phyloP scores from a whole-genome alignment of 2,329 filamentous ascomycete species.

The Diplodia seriata region DNA sequence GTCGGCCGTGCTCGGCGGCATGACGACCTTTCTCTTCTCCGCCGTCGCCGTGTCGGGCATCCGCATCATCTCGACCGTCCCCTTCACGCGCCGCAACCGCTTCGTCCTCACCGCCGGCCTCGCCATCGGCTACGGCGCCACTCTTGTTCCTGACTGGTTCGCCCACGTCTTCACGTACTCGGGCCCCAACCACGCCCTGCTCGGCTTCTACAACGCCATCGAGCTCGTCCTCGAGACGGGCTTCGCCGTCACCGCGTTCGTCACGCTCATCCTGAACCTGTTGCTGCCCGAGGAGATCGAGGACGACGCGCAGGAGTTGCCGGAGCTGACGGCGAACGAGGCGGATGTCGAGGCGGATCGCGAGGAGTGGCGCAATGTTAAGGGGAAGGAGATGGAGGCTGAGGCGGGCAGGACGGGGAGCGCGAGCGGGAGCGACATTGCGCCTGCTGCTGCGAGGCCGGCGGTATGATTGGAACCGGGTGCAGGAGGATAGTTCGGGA shows the following conservation, averaged over 20 bases:
- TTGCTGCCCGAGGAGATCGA: slow-evolving; percentile 74
- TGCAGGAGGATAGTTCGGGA: neutral
- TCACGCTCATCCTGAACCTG: slow-evolving; percentile 77
- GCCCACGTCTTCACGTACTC: slow-evolving; percentile 73
- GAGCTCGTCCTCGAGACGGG: slow-evolving; percentile 62
- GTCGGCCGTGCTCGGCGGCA: slow-evolving; percentile 55
- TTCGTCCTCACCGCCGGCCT: slow-evolving; percentile 82
- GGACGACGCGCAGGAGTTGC: slow-evolving; percentile 40
- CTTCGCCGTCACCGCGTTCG: slow-evolving; percentile 75
- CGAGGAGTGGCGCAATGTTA: slow-evolving; percentile 41
- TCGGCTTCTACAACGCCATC: slow-evolving; percentile 75
- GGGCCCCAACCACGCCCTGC: slow-evolving; percentile 70
- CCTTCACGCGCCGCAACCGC: slow-evolving; percentile 79
- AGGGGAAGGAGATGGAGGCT: slow-evolving; percentile 48
- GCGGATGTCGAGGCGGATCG: slow-evolving; percentile 47
- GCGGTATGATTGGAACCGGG: neutral
- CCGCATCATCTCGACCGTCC: slow-evolving; percentile 73
- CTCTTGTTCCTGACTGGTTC: slow-evolving; percentile 65
- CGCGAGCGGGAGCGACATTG: slow-evolving; percentile 4
- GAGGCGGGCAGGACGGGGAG: slow-evolving; percentile 43
- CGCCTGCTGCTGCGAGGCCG: slow-evolving; percentile 2
- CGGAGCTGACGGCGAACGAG: slow-evolving; percentile 50
- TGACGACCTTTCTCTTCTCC: slow-evolving; percentile 78
- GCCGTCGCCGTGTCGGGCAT: slow-evolving; percentile 80
- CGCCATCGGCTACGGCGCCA: slow-evolving; percentile 70